A percentile compares a stretch with the other conserved stretches of the same genome.
Conservation (phyloP, 805 yeast genomes). For the Candida arabinofermentans region DNA sequence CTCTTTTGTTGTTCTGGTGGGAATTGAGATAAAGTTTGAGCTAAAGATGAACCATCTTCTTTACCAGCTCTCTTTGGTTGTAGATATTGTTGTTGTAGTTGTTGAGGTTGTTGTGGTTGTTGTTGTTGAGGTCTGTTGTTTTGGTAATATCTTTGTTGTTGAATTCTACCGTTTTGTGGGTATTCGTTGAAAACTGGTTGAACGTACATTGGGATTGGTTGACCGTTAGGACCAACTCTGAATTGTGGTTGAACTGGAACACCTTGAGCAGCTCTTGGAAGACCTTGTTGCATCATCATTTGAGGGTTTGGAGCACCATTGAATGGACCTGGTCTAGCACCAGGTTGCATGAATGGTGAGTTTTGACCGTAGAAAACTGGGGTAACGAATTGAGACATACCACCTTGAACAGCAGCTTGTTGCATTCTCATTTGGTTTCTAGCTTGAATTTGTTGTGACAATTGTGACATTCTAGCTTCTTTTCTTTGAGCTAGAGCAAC, state of each 20-base stretch:
- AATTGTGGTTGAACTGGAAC: constrained; percentile 59
- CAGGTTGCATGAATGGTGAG: constrained; percentile 69
- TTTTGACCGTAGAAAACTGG: constrained; percentile 87
- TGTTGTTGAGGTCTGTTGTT: constrained; percentile 31
- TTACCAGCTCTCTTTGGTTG: constrained; percentile 23
- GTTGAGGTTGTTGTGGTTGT: constrained; percentile 11
- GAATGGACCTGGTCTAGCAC: constrained; percentile 71
- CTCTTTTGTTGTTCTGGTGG: constrained; percentile 95
- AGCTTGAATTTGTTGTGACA: constrained; percentile 96
- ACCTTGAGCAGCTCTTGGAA: constrained; percentile 56
- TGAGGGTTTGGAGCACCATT: constrained; percentile 73
- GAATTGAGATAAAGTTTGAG: constrained; percentile 56
- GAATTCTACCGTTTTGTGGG: constrained; percentile 55
- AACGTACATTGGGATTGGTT: constrained; percentile 76
- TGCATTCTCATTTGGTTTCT: constrained; percentile 98
- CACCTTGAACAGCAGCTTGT: constrained; percentile 88
- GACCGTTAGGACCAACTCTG: constrained; percentile 77
- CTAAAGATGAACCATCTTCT: constrained; percentile 40
- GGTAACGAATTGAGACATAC: constrained; percentile 79
- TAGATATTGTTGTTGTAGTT: constrained; percentile 21
- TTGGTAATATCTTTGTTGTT: constrained; percentile 44
- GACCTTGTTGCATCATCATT: constrained; percentile 64
- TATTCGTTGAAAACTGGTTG: constrained; percentile 74
- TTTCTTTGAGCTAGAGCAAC: constrained; percentile 99
- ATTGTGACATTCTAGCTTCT: constrained; percentile 94